Evolutionary conservation across 176 grass and related monocot species (phyloP).

Genomic region (Urochloa ruziziensis): DNA sequence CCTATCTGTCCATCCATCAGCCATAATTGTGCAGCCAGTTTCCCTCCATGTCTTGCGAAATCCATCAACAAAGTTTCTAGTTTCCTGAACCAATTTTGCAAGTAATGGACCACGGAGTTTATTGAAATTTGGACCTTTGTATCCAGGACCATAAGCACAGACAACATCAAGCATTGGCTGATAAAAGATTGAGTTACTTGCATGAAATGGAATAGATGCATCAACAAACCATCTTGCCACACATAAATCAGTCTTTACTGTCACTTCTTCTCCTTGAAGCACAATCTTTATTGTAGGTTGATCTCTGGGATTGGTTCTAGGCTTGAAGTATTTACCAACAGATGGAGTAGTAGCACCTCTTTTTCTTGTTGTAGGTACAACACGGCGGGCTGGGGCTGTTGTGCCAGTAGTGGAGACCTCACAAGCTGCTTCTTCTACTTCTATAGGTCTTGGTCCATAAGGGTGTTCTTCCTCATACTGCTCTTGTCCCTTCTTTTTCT

Average conservation of each 20-base stretch:
- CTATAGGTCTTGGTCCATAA: too few species aligned
- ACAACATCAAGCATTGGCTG: slow-evolving; percentile 6
- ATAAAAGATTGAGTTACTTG: not conserved
- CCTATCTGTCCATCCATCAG: not conserved
- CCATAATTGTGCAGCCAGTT: not conserved
- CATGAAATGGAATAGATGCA: slow-evolving; percentile 31
- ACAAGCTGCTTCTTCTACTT: too few species aligned
- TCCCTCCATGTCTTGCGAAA: not conserved
- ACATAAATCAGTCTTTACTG: not conserved
- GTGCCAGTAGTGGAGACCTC: too few species aligned
- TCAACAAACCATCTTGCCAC: not conserved
- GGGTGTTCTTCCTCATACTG: too few species aligned
- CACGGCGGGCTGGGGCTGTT: too few species aligned
- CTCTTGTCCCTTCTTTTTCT: too few species aligned
- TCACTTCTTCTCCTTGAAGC: not conserved
- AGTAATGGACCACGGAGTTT: slow-evolving; percentile 6
- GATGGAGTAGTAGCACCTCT: too few species aligned
- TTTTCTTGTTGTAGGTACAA: too few species aligned
- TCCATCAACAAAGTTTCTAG: not conserved
- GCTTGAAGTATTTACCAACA: not conserved
- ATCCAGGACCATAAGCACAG: not conserved
- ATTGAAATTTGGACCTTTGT: slow-evolving; percentile 1
- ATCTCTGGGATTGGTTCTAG: not conserved
- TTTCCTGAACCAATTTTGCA: not conserved
- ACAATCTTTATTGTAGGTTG: not conserved